A percentile compares a stretch with the other conserved stretches of the same genome.
Conservation (phyloP, 345 rosid genomes). For the thale cress (Arabidopsis thaliana) region DNA sequence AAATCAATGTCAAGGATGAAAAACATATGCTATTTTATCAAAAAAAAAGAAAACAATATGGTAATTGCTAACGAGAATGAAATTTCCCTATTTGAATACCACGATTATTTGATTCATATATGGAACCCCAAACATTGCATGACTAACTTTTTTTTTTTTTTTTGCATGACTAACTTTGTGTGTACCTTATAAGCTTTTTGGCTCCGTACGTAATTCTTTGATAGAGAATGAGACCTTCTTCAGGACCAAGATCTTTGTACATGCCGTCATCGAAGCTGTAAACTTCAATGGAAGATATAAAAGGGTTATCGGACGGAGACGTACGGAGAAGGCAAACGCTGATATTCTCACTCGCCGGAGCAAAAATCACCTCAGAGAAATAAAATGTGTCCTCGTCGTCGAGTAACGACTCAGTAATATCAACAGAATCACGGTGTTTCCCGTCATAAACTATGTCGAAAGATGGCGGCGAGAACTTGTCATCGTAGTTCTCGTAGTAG, state of each 20-base stretch:
- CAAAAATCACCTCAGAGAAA: constrained; percentile 38
- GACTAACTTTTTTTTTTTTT: no score
- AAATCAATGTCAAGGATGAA: background rate
- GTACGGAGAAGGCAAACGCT: constrained; percentile 36
- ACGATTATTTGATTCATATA: no score
- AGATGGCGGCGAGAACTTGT: constrained; percentile 13
- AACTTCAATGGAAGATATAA: constrained; percentile 43
- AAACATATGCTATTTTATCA: background rate
- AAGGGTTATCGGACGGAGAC: constrained; percentile 34
- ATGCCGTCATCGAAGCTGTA: constrained; percentile 24
- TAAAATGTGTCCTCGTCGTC: constrained; percentile 9
- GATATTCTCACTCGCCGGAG: constrained; percentile 32
- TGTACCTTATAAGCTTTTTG: constrained; percentile 30
- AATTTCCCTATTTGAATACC: no score
- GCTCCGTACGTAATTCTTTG: constrained; percentile 32
- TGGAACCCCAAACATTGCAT: no score
- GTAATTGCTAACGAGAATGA: no score
- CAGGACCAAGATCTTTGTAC: constrained; percentile 37
- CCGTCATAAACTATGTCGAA: constrained; percentile 25
- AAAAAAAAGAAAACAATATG: no score
- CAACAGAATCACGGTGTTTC: constrained; percentile 28
- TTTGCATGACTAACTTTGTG: background rate
- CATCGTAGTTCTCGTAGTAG: constrained; percentile 41
- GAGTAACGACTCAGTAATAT: constrained; percentile 5
- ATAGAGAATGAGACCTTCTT: constrained; percentile 34